Evolutionary conservation across 331 rosid genomes (phyloP).

Genomic region (Spiraea crenata): DNA sequence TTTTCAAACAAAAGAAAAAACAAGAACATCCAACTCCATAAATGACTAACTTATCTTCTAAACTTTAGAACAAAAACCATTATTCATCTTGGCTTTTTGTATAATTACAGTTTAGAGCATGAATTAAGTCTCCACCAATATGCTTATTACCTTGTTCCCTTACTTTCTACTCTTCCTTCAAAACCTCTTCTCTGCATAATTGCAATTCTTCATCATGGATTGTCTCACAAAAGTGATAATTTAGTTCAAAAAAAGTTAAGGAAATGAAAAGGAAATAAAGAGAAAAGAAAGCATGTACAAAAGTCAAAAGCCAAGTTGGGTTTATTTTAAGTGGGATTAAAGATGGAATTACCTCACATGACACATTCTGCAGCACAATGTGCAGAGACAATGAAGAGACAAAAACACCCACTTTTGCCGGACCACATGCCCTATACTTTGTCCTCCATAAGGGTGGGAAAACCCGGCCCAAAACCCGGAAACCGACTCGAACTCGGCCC

Average conservation of each 20-base stretch:
- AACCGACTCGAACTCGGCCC: too few species aligned
- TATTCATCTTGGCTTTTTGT: too few species aligned
- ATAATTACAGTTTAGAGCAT: too few species aligned
- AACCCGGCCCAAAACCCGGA: too few species aligned
- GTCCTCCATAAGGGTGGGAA: too few species aligned
- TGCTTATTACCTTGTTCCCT: neutral
- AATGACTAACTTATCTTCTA: too few species aligned
- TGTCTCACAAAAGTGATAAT: neutral
- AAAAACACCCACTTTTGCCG: conserved; percentile 8
- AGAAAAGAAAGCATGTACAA: neutral
- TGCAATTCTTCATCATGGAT: neutral
- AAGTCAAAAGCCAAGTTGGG: conserved; percentile 7
- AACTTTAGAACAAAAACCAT: too few species aligned
- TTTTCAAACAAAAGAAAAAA: too few species aligned
- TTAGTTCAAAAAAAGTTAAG: neutral
- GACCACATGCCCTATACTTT: conserved; percentile 11
- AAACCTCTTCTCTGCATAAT: neutral
- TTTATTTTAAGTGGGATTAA: neutral
- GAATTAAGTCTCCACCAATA: neutral
- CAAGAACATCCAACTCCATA: too few species aligned
- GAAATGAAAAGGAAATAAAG: neutral
- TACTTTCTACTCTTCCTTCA: neutral
- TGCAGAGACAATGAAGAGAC: conserved; percentile 15
- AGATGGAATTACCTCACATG: conserved; percentile 15
- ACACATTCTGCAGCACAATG: neutral